phyloP scores from a whole-genome alignment of 2,329 filamentous ascomycete species.

The Aspergillus aculeatinus region DNA sequence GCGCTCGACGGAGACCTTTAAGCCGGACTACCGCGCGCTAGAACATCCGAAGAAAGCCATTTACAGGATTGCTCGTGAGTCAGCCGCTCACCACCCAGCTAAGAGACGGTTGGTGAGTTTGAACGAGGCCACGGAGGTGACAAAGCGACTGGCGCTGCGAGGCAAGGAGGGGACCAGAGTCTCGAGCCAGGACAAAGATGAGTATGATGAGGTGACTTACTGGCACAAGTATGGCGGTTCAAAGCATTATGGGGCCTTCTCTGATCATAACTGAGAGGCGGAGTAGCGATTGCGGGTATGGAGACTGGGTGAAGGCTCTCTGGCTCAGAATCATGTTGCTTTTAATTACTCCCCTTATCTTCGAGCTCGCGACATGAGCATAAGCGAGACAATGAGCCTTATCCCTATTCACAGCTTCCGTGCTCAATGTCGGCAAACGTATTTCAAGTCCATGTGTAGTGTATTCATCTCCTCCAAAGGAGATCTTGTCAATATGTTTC shows the following conservation, averaged over 20 bases:
- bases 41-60: conserved; percentile 22
- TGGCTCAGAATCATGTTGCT: too few species aligned
- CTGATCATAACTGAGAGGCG: background rate
- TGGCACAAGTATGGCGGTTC: background rate
- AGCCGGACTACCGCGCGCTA: conserved; percentile 3
- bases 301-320: too few species aligned
- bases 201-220: conserved; percentile 10
- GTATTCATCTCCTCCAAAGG: too few species aligned
- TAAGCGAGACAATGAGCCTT: too few species aligned
- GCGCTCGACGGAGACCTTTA: conserved; percentile 9
- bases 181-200: background rate
- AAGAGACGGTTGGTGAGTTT: conserved; percentile 58
- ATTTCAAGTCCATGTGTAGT: too few species aligned
- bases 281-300: too few species aligned
- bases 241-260: background rate
- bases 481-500: too few species aligned
- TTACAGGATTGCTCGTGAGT: conserved; percentile 39
- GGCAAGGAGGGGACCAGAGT: background rate
- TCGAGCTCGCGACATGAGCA: too few species aligned
- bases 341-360: too few species aligned
- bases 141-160: conserved; percentile 47
- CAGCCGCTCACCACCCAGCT: conserved; percentile 19
- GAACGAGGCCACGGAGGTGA: conserved; percentile 62
- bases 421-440: too few species aligned
- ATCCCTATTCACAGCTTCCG: too few species aligned